Percentiles rank a stretch among this genome's conserved stretches.
Conservation (phyloP, 805 yeast species). For the Candida germanica region DNA sequence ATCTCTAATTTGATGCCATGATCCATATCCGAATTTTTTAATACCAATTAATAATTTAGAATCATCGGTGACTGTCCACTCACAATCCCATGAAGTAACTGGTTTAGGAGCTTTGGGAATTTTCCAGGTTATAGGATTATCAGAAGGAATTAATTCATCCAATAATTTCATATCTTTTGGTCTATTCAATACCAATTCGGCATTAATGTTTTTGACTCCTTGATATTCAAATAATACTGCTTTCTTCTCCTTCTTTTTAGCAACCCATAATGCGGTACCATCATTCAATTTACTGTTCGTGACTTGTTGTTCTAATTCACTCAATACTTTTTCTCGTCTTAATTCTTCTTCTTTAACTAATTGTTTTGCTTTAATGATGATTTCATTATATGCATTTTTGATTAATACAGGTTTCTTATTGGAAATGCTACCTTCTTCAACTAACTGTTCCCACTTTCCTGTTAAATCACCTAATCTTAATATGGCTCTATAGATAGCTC, state of each 20-base stretch:
- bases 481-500: slow-evolving; percentile 81
- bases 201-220: slow-evolving; percentile 85
- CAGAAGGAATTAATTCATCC: slow-evolving; percentile 48
- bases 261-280: slow-evolving; percentile 50
- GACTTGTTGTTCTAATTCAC: slow-evolving; percentile 60
- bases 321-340: slow-evolving; percentile 53
- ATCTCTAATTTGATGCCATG: slow-evolving; percentile 92
- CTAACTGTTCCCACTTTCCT: slow-evolving; percentile 76
- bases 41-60: slow-evolving; percentile 85
- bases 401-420: slow-evolving; percentile 79
- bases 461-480: slow-evolving; percentile 77
- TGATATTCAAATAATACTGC: slow-evolving; percentile 87
- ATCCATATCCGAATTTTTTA: slow-evolving; percentile 89
- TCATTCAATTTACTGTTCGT: slow-evolving; percentile 35
- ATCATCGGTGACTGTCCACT: slow-evolving; percentile 82
- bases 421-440: slow-evolving; percentile 85
- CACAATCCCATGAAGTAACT: slow-evolving; percentile 88
- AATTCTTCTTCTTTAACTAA: slow-evolving; percentile 64
- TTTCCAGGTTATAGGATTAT: slow-evolving; percentile 57
- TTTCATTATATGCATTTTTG: slow-evolving; percentile 71
- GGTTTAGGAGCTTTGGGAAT: slow-evolving; percentile 66
- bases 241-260: slow-evolving; percentile 78
- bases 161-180: slow-evolving; percentile 80
- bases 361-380: slow-evolving; percentile 58
- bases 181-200: slow-evolving; percentile 78